Evolutionary conservation across 2,329 filamentous ascomycete species (phyloP).

Genomic region (Ciborinia camelliae): DNA sequence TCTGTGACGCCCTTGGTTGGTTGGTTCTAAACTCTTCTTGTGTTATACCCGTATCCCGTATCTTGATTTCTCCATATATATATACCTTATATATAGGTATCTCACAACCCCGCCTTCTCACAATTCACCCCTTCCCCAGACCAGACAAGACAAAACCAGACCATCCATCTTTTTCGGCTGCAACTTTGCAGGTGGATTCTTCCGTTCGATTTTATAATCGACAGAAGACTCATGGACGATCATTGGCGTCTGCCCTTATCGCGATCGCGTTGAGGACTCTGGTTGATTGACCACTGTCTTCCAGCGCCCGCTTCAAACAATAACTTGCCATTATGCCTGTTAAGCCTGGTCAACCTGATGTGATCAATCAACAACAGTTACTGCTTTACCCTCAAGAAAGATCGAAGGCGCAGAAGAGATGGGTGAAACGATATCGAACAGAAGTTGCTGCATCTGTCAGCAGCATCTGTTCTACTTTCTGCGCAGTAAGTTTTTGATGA

Average conservation of each 20-base stretch:
- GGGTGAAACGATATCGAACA: constrained; percentile 74
- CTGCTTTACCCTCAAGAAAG: constrained; percentile 20
- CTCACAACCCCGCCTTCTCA: constrained; percentile 27
- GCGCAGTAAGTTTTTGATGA: constrained; percentile 49
- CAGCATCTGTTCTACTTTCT: constrained; percentile 73
- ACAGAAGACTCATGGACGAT: constrained; percentile 50
- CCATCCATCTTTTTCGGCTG: constrained; percentile 27
- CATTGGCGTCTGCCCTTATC: constrained; percentile 50
- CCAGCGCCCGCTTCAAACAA: constrained; percentile 37
- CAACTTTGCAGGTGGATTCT: constrained; percentile 27
- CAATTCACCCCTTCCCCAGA: constrained; percentile 7
- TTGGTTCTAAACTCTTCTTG: not conserved
- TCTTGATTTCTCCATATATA: constrained; percentile 8
- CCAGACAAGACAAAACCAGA: too few species aligned
- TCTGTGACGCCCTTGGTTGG: constrained; percentile 14
- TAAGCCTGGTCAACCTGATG: constrained; percentile 31
- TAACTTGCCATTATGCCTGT: constrained; percentile 44
- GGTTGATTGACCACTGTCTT: constrained; percentile 51
- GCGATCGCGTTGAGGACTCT: constrained; percentile 60
- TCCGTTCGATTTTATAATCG: constrained; percentile 28
- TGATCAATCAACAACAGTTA: constrained; percentile 23
- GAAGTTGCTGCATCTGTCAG: constrained; percentile 75
- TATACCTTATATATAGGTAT: too few species aligned
- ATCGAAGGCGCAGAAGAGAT: constrained; percentile 43
- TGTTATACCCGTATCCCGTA: constrained; percentile 9